Base-by-base conservation (phyloP, 768 basidiomycete species). In the Suillus subalutaceus region DNA sequence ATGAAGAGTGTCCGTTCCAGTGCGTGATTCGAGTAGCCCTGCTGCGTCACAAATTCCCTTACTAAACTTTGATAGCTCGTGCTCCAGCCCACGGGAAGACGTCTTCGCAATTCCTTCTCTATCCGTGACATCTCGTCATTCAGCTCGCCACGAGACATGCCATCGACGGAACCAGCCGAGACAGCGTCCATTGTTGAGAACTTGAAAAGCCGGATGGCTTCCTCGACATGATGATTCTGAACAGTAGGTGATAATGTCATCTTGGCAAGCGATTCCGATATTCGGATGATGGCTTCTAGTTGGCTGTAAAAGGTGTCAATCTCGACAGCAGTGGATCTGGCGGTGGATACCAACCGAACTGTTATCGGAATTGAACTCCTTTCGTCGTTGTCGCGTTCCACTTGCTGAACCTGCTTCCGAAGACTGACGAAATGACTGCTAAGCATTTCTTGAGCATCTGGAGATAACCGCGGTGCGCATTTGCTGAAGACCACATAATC, bases 151-250 rank as follows among this genome's bases (percentile, higher is more conserved):
- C 96, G 88, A 16, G 94, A 93, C 66, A 99, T 81, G 0, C 97
- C 97, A 71, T 99, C 97, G 20, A 91, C 90, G 40, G 93, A 91
- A 15, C 97, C 96, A 0, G 96, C 95, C 15, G 93, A 91, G 35
- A 99, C 96, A 32, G 97, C 97, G 75, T 99, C 96, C 97, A 99
- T 99, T 3, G 97, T 99, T 10, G 96, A 98, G 80, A 90, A 96
- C 74, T 97, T 99, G 89, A 99, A 99, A 50, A 99, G 79, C 12
- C 97, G 91, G 71, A 99, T 98, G 7, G 97, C 93, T 78, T 99
- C 97, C 77, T 98, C 96, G 30, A 99, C 97, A 71, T 99, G 96
- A 74, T 96, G 91, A 58, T 90, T 91, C 72, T 90, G 89, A 4
- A 99, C 97, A 4, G 89, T 85, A 0, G 94, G 84, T 0, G 92